Percentiles rank a stretch among this genome's conserved stretches.
phyloP scores from a whole-genome alignment of 768 basidiomycete species.

The Boletus speciosus region DNA sequence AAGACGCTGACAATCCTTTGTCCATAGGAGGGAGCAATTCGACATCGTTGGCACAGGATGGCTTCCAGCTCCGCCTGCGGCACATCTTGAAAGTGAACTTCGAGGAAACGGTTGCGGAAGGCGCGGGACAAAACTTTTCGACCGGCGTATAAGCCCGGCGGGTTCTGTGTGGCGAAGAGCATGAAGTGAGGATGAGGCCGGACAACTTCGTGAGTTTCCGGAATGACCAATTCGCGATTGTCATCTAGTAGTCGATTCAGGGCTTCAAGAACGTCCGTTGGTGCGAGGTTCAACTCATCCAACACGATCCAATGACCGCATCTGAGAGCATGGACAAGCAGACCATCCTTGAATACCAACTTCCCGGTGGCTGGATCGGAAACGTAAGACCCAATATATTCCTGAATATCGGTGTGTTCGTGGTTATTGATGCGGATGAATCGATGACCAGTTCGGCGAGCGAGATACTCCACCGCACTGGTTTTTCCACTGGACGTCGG shows the following conservation, averaged over 20 bases:
- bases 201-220: conserved; percentile 94
- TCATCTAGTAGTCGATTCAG: conserved; percentile 96
- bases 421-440: conserved; percentile 99
- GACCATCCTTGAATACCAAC: conserved; percentile 89
- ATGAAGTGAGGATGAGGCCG: conserved; percentile 94
- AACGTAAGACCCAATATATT: conserved; percentile 95
- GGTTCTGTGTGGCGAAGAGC: conserved; percentile 98
- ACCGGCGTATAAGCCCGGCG: conserved; percentile 92
- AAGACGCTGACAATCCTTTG: conserved; percentile 90
- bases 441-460: conserved; percentile 86
- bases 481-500: conserved; percentile 98
- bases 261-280: conserved; percentile 96
- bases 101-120: conserved; percentile 95
- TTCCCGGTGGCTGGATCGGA: conserved; percentile 93
- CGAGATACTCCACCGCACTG: conserved; percentile 93
- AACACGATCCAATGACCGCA: conserved; percentile 96
- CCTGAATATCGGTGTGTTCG: conserved; percentile 99
- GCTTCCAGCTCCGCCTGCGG: conserved; percentile 91
- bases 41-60: conserved; percentile 89
- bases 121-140: conserved; percentile 93
- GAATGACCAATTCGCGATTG: conserved; percentile 92
- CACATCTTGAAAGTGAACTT: conserved; percentile 96
- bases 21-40: conserved; percentile 91
- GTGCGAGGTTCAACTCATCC: conserved; percentile 95
- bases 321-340: conserved; percentile 88